A percentile compares a stretch with the other conserved stretches of the same genome.
Conservation (phyloP, 148 eudicot genomes). For the Amaranthus cruentus region DNA sequence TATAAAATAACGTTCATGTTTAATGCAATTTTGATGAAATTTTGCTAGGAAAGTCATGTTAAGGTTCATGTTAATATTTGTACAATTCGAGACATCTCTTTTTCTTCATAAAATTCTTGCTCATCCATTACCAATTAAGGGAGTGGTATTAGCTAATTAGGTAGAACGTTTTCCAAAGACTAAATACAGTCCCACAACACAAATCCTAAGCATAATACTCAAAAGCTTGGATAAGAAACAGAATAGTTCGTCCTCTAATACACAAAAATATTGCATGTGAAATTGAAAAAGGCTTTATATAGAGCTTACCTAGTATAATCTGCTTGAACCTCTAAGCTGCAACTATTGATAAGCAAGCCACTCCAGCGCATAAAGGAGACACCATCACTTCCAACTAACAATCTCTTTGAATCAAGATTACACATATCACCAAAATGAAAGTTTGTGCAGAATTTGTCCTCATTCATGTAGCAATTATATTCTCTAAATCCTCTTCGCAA, state of each 20-base stretch:
- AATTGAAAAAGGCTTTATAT: not conserved
- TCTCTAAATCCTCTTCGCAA: constrained; percentile 59
- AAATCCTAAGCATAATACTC: not conserved
- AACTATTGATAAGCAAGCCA: constrained; percentile 81
- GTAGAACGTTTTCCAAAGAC: not conserved
- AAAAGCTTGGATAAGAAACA: not conserved
- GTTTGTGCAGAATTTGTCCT: constrained; percentile 60
- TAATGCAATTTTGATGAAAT: no score
- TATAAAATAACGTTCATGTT: no score
- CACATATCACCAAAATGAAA: constrained; percentile 35
- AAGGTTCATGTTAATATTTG: no score
- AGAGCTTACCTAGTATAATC: constrained; percentile 71
- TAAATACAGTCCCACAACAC: not conserved
- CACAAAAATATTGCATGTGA: not conserved
- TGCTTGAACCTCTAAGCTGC: constrained; percentile 83
- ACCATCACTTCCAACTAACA: constrained; percentile 49
- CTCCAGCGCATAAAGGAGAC: constrained; percentile 75
- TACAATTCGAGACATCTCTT: no score
- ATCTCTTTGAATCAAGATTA: constrained; percentile 34
- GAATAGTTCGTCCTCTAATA: not conserved
- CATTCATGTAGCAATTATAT: constrained; percentile 87
- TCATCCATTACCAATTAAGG: no score
- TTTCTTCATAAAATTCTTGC: no score
- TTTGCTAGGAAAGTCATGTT: no score
- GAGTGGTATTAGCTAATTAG: no score